These are phyloP conservation scores for Ochetophila trinervis DNA, from an alignment of 306 rosid species.

Conservation along the genomic window DNA sequence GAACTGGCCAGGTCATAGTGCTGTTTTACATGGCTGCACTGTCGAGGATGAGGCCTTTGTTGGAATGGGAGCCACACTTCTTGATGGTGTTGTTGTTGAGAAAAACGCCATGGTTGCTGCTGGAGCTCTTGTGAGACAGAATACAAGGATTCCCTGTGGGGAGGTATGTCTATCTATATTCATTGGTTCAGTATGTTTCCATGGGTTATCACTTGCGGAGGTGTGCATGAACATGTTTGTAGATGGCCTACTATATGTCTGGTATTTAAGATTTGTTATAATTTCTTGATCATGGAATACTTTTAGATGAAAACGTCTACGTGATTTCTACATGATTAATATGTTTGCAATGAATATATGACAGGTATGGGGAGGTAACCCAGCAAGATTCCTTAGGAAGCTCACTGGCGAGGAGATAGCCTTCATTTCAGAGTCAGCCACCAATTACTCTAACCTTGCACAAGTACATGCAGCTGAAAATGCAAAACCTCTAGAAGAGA, in stretches of 20 bases:
- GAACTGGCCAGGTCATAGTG: constrained; percentile 72
- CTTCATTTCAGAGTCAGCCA: constrained; percentile 70
- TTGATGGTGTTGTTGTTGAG: constrained; percentile 87
- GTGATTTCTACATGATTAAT: not conserved
- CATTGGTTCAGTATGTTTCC: not conserved
- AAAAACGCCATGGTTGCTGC: constrained; percentile 94
- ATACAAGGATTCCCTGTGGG: constrained; percentile 86
- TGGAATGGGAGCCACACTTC: constrained; percentile 93
- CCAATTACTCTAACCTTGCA: constrained; percentile 74
- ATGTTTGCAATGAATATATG: not conserved
- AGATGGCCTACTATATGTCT: too few species aligned
- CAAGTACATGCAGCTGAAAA: constrained; percentile 92
- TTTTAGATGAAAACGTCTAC: not conserved
- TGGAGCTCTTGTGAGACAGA: constrained; percentile 94
- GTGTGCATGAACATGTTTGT: not conserved
- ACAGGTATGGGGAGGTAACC: constrained; percentile 96
- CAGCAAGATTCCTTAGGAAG: constrained; percentile 84
- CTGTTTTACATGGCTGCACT: constrained; percentile 88
- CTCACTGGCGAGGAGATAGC: constrained; percentile 86
- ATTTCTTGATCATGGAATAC: not conserved
- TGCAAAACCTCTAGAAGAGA: constrained; percentile 65
- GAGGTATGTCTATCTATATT: constrained; percentile 52
- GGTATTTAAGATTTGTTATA: too few species aligned
- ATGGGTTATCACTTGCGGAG: not conserved
- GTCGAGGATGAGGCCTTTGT: constrained; percentile 98